Evolutionary conservation across 495 filamentous ascomycete genomes (phyloP), one percentile per base, ranked within the genome.

Genomic region (Aspergillus wentii): DNA sequence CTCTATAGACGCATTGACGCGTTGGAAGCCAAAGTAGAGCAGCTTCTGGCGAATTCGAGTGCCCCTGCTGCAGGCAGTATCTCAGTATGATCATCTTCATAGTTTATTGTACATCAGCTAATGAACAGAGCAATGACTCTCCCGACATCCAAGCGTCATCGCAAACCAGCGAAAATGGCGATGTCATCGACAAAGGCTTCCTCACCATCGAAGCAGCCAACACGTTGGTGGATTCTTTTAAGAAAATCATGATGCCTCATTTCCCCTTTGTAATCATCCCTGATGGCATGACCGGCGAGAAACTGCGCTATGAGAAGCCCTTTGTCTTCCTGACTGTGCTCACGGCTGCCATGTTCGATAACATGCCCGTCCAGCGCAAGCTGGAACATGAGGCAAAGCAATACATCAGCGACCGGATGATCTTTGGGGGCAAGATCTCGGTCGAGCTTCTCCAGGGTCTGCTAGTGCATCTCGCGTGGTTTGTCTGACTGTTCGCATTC

Each of bases 361-460:
- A 62, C 31, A 35, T 65, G 35, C 54, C 44, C 3, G 54, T 63
- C 21, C 61, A 69, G 56, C 49, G 57, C 5, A 50, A 36, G 3
- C 52, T 71, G 25, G 64, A 62, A 34, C 52, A 56, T 19, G 55
- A 55, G 21, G 41, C 68, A 10, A 61, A 63, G 46, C 43, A 37
- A 38, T 41, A 56, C 30, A 44, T 71, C 30, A 47, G 61, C 20
- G 53, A 68, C 27, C 46, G 53, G 13, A 60, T 72, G 57, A 43
- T 72, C 8, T 39, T 63, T 36, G 55, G 56, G 14, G 55, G 57
- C 4, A 60, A 69, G 36, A 48, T 60, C 6, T 68, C 65, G 10
- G 22, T 74, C 7, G 70, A 71, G 30, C 67, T 32, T 30, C 70
- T 28, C 61, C 68, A 9, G 68, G 56, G 52, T 59, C 18, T 40